Evolutionary conservation across 2,329 filamentous ascomycete genomes (phyloP).

Genomic region (Epichloe amarillans): DNA sequence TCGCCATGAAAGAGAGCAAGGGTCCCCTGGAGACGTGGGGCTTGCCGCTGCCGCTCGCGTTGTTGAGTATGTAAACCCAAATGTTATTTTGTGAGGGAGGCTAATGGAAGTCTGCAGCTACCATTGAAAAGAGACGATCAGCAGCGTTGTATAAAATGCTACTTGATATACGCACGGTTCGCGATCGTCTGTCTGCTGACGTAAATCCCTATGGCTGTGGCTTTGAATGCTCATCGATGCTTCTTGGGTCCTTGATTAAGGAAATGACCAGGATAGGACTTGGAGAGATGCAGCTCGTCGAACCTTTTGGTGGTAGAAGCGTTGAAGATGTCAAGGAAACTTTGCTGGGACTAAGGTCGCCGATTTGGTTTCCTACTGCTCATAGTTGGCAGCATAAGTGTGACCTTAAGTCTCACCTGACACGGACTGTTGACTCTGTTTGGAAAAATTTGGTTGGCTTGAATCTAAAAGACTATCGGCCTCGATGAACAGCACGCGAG

Average conservation of each 20-base stretch:
- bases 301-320: background rate
- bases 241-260: background rate
- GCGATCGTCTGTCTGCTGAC: background rate
- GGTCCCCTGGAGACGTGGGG: background rate
- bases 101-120: background rate
- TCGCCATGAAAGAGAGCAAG: background rate
- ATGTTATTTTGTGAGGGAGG: background rate
- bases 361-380: too few species aligned
- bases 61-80: background rate
- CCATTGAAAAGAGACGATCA: background rate
- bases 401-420: background rate
- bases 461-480: background rate
- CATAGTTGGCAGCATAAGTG: background rate
- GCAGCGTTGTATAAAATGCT: background rate
- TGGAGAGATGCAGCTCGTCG: background rate
- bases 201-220: background rate
- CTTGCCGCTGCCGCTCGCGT: background rate
- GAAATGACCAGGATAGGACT: background rate
- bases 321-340: background rate
- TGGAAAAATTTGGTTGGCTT: background rate
- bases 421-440: too few species aligned
- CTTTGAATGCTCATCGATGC: background rate
- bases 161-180: rapidly evolving
- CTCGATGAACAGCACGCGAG: too few species aligned
- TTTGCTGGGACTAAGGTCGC: background rate